Conservation (phyloP, 2,329 filamentous ascomycete genomes). For the Xylaria sp. region DNA sequence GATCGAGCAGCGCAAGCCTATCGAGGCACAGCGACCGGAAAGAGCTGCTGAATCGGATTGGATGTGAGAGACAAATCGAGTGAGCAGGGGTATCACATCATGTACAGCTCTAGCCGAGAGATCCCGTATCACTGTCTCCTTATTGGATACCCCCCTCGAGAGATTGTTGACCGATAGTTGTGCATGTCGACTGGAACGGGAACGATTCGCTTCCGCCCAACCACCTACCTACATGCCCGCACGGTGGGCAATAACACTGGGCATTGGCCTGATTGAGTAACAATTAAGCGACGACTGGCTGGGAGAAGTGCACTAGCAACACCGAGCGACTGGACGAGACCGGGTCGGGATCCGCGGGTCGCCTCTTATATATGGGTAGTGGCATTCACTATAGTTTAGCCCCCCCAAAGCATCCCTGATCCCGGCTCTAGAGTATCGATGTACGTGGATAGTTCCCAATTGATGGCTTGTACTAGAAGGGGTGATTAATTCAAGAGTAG, state of each 20-base stretch:
- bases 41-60: slow-evolving; percentile 81
- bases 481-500: too few species aligned
- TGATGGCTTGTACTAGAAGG: neutral
- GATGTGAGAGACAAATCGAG: slow-evolving; percentile 79
- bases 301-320: neutral
- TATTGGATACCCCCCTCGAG: neutral
- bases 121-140: neutral
- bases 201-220: neutral
- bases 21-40: slow-evolving; percentile 78
- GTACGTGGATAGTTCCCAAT: neutral
- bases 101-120: neutral
- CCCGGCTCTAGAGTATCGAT: neutral
- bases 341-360: slow-evolving; percentile 25
- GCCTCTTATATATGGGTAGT: neutral
- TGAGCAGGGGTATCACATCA: slow-evolving; percentile 40
- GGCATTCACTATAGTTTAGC: neutral
- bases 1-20: slow-evolving; percentile 69
- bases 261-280: neutral
- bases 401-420: neutral
- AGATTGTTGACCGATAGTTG: neutral
- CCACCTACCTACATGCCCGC: neutral
- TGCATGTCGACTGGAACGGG: neutral
- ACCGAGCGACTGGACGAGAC: slow-evolving; percentile 15
- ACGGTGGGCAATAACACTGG: neutral
- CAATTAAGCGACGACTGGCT: neutral